A percentile compares a stretch with the other conserved stretches of the same genome.
These are phyloP conservation scores for Talaromyces stipitatus DNA, from an alignment of 495 filamentous ascomycete genomes.

Conservation along the genomic window DNA sequence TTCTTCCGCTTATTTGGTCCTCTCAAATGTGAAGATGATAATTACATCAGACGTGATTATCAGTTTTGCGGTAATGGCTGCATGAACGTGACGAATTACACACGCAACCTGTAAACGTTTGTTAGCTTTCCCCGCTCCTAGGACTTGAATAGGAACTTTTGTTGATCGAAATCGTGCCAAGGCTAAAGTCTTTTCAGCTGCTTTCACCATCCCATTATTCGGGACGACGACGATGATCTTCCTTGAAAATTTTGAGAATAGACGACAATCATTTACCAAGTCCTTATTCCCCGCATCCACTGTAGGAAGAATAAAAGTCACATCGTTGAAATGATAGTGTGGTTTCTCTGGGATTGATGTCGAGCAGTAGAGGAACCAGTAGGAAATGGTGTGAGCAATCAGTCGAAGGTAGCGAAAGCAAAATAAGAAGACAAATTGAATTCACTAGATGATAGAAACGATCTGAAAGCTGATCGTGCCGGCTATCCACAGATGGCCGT, in stretches of 20 bases:
- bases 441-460: not conserved
- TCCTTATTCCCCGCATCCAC: slow-evolving; percentile 25
- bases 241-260: slow-evolving; percentile 21
- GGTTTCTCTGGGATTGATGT: slow-evolving; percentile 25
- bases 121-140: slow-evolving; percentile 27
- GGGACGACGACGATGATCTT: slow-evolving; percentile 31
- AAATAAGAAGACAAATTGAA: slow-evolving; percentile 7
- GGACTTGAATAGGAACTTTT: slow-evolving; percentile 14
- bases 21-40: slow-evolving; percentile 24
- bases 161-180: slow-evolving; percentile 8
- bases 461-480: not conserved
- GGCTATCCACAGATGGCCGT: not conserved
- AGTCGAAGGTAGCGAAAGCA: slow-evolving; percentile 38
- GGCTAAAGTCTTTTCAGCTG: slow-evolving; percentile 6
- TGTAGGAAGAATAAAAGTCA: slow-evolving; percentile 50
- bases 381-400: slow-evolving; percentile 34
- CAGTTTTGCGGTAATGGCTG: slow-evolving; percentile 40
- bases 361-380: slow-evolving; percentile 32
- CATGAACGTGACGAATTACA: slow-evolving; percentile 32
- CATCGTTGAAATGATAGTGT: slow-evolving; percentile 32
- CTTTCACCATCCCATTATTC: slow-evolving; percentile 8
- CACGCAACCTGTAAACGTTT: slow-evolving; percentile 43
- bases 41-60: slow-evolving; percentile 47
- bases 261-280: slow-evolving; percentile 24
- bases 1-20: slow-evolving; percentile 42